These are phyloP conservation scores for Waltergamsia citrina DNA, from an alignment of 2,329 filamentous ascomycete species.

Conservation along the genomic window DNA sequence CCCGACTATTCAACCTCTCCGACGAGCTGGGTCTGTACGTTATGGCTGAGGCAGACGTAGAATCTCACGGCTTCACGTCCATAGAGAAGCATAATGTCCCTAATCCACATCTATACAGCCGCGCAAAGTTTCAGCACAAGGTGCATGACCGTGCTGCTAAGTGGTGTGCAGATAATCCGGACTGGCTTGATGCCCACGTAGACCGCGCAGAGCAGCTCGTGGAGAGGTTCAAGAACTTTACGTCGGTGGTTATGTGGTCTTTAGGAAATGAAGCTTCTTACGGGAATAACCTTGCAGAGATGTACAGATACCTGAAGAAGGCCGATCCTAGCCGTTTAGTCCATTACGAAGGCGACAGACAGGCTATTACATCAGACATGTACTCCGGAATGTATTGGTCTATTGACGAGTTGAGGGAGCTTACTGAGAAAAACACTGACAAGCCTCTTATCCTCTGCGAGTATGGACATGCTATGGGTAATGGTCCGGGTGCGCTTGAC, in stretches of 20 bases:
- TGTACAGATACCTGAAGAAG: constrained; percentile 53
- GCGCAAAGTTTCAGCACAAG: constrained; percentile 3
- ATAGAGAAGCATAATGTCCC: constrained; percentile 12
- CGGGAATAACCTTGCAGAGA: constrained; percentile 55
- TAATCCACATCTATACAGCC: constrained; percentile 4
- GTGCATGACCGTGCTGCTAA: constrained; percentile 21
- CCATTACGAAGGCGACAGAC: constrained; percentile 55
- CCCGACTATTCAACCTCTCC: constrained; percentile 48
- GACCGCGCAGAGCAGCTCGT: constrained; percentile 58
- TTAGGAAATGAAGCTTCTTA: constrained; percentile 66
- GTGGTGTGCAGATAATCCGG: constrained; percentile 50
- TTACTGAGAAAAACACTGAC: constrained; percentile 13
- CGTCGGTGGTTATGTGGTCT: constrained; percentile 61
- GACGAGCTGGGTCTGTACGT: constrained; percentile 57
- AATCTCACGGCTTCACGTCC: constrained; percentile 43
- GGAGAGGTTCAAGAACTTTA: constrained; percentile 48
- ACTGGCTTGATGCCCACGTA: constrained; percentile 55
- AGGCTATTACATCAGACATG: constrained; percentile 51
- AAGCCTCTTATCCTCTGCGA: constrained; percentile 52
- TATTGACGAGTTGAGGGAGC: constrained; percentile 20
- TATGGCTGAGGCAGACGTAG: constrained; percentile 46
- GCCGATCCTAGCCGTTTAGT: constrained; percentile 48
- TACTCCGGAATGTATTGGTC: constrained; percentile 57
- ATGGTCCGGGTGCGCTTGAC: constrained; percentile 56
- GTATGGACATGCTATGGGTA: constrained; percentile 59